These are phyloP conservation scores for Bryum argenteum DNA, from an alignment of 225 moss, liverwort and hornwort species.

Conservation along the genomic window DNA sequence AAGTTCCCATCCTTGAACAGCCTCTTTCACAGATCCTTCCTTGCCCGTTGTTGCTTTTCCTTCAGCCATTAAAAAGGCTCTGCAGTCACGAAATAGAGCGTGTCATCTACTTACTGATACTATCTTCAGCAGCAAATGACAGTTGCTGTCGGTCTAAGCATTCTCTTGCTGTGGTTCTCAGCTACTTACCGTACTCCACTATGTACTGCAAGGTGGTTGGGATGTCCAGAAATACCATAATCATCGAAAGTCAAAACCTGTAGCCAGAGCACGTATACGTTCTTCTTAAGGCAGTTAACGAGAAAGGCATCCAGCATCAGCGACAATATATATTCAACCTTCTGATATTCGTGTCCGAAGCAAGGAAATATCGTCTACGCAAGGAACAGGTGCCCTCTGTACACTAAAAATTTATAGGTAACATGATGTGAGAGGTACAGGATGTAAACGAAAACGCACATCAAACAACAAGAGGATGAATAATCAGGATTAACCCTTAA, in stretches of 20 bases:
- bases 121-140: background rate
- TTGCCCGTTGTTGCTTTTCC: slow-evolving; percentile 14
- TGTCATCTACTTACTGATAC: slow-evolving; percentile 19
- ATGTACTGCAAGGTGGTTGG: slow-evolving; percentile 60
- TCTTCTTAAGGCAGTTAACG: slow-evolving; percentile 11
- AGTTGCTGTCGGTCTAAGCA: slow-evolving; percentile 18
- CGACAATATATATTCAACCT: background rate
- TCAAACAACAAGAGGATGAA: background rate
- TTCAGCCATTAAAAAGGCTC: slow-evolving; percentile 49
- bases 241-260: slow-evolving; percentile 63
- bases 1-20: slow-evolving; percentile 42
- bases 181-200: slow-evolving; percentile 58
- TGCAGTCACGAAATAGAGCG: slow-evolving; percentile 37
- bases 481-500: too few species aligned
- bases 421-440: background rate
- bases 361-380: slow-evolving; percentile 16
- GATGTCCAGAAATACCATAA: slow-evolving; percentile 70
- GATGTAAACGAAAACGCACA: background rate
- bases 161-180: slow-evolving; percentile 12
- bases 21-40: slow-evolving; percentile 18
- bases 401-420: background rate
- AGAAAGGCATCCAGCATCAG: slow-evolving; percentile 6
- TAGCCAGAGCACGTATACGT: slow-evolving; percentile 24
- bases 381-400: background rate
- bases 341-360: slow-evolving; percentile 8